A percentile compares a stretch with the other conserved stretches of the same genome.
Evolutionary conservation across 225 moss, liverwort and hornwort genomes (phyloP).

Genomic region (Marchantia paleacea): DNA sequence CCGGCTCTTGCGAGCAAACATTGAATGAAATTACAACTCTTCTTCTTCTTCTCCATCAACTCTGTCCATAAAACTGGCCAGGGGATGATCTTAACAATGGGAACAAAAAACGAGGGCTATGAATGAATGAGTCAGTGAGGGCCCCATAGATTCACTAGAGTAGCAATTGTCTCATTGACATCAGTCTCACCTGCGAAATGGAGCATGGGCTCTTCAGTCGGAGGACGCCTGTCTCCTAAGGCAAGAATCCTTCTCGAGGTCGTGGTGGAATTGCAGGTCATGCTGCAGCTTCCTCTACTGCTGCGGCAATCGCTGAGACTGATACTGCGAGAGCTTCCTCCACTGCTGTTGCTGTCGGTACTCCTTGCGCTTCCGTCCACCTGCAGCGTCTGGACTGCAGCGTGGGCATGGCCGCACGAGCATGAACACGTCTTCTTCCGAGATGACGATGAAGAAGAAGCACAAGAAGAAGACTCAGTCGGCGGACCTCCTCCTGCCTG

Average conservation of each 20-base stretch:
- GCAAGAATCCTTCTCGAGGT: not conserved
- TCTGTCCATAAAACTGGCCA: not conserved
- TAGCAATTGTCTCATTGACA: not conserved
- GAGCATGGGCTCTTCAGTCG: constrained; percentile 4
- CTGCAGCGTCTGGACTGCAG: not conserved
- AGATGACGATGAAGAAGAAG: not conserved
- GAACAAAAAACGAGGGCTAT: not conserved
- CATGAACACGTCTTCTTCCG: not conserved
- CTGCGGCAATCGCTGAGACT: not conserved
- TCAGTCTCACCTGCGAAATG: not conserved
- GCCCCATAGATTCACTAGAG: constrained; percentile 14
- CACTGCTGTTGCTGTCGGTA: not conserved
- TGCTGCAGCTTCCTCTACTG: constrained; percentile 14
- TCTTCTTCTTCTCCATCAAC: not conserved
- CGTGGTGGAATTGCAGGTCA: not conserved
- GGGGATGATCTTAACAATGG: too few species aligned
- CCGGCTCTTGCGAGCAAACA: constrained; percentile 1
- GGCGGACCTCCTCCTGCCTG: too few species aligned
- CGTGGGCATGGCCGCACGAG: not conserved
- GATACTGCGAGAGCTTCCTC: not conserved
- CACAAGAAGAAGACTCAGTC: not conserved
- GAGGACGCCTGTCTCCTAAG: constrained; percentile 7
- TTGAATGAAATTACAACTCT: not conserved
- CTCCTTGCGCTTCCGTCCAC: not conserved
- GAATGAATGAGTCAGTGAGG: not conserved